A percentile compares a stretch with the other conserved stretches of the same genome.
Evolutionary conservation across 345 rosid species (phyloP).

Genomic region (Clarkia xantiana): DNA sequence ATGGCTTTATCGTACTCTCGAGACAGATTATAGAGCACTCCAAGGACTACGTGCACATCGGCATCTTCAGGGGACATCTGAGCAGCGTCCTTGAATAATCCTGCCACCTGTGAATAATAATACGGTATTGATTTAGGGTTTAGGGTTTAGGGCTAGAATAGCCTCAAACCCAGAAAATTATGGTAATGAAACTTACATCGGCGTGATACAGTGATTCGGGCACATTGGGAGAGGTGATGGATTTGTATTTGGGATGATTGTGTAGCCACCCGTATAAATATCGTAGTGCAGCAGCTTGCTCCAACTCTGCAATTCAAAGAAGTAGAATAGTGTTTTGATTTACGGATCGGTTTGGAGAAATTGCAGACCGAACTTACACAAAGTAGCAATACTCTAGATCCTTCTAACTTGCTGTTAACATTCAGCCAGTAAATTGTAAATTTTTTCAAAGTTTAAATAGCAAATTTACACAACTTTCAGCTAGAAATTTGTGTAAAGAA

Average conservation of each 20-base stretch:
- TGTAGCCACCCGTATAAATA: constrained; percentile 86
- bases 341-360: too few species aligned
- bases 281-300: constrained; percentile 88
- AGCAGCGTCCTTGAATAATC: constrained; percentile 78
- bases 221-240: constrained; percentile 52
- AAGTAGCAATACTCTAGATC: too few species aligned
- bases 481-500: too few species aligned
- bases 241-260: constrained; percentile 75
- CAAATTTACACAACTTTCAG: too few species aligned
- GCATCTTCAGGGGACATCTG: constrained; percentile 93
- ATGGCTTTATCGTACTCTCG: constrained; percentile 91
- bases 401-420: too few species aligned
- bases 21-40: constrained; percentile 83
- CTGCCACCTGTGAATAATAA: constrained; percentile 37
- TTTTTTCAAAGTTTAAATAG: too few species aligned
- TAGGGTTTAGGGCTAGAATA: too few species aligned
- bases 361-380: too few species aligned
- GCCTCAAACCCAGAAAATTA: neutral
- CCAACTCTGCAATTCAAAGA: constrained; percentile 50
- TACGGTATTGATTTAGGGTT: too few species aligned
- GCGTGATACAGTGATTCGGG: constrained; percentile 61
- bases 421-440: too few species aligned
- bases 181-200: constrained; percentile 43
- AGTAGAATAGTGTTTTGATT: too few species aligned
- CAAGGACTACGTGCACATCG: constrained; percentile 88